Percentiles rank a stretch among this genome's conserved stretches.
These are phyloP conservation scores for Kalaharituber pfeilii DNA, from an alignment of 2,329 filamentous ascomycete species.

Conservation along the genomic window DNA sequence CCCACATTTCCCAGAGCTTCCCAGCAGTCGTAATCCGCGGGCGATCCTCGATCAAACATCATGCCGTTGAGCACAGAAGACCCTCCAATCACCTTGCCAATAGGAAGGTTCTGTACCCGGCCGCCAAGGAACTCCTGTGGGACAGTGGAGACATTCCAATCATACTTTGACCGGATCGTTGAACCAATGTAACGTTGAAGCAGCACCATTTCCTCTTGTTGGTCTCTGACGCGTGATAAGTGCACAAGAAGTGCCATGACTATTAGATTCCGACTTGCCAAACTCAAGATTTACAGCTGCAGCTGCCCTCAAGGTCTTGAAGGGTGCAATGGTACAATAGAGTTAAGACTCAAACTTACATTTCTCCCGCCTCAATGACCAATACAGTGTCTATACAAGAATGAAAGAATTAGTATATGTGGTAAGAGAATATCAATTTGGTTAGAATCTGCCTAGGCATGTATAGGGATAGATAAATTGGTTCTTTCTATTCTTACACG, in stretches of 20 bases:
- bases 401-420: no score
- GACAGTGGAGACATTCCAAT: conserved; percentile 27
- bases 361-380: conserved; percentile 15
- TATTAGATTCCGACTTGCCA: no score
- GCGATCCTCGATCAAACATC: conserved; percentile 33
- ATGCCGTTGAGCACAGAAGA: conserved; percentile 32
- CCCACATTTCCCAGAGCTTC: conserved; percentile 30
- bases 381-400: no score
- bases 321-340: conserved; percentile 20
- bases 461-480: no score
- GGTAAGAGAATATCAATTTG: no score
- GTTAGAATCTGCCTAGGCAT: no score
- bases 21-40: conserved; percentile 31
- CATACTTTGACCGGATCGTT: conserved; percentile 20
- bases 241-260: no score
- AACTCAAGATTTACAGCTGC: no score
- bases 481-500: no score
- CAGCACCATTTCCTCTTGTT: conserved; percentile 20
- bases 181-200: conserved; percentile 23
- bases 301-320: no score
- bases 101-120: conserved; percentile 23
- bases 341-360: conserved; percentile 8
- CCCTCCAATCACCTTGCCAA: conserved; percentile 29
- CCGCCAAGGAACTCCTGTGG: conserved; percentile 29
- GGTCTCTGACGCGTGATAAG: no score